Evolutionary conservation across 1,139 yeast genomes (phyloP).

Genomic region (Taiozyma sp.): DNA sequence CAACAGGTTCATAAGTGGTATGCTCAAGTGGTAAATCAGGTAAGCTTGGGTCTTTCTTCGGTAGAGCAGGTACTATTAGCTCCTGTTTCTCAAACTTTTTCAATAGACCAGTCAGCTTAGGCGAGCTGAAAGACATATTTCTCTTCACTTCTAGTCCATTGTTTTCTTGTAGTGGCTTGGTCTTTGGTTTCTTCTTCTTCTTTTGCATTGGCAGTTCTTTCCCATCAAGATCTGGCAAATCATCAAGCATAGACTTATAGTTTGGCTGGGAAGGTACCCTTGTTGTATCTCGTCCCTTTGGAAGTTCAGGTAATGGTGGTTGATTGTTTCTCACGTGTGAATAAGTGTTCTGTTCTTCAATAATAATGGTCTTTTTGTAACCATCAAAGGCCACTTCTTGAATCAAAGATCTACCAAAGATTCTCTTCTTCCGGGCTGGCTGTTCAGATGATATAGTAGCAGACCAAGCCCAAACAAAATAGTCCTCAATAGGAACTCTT

Average conservation of each 20-base stretch:
- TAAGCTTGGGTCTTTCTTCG: not conserved
- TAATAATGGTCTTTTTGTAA: constrained; percentile 78
- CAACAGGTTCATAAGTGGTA: constrained; percentile 8
- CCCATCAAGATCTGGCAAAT: constrained; percentile 9
- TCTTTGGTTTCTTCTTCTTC: constrained; percentile 5
- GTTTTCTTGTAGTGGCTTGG: constrained; percentile 5
- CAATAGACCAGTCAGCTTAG: not conserved
- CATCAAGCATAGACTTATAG: constrained; percentile 22
- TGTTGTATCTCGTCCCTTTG: constrained; percentile 7
- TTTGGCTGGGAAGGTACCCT: constrained; percentile 13
- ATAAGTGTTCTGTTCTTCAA: constrained; percentile 63
- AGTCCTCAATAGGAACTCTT: constrained; percentile 76
- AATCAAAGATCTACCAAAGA: constrained; percentile 79
- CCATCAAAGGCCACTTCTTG: constrained; percentile 68
- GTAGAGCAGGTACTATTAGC: not conserved
- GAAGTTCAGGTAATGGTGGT: constrained; percentile 18
- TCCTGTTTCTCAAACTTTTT: not conserved
- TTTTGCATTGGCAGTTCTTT: not conserved
- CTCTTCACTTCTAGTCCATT: not conserved
- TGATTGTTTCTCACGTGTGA: constrained; percentile 22
- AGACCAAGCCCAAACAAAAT: constrained; percentile 90
- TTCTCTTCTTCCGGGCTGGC: constrained; percentile 54
- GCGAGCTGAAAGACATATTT: not conserved
- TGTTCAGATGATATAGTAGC: constrained; percentile 75
- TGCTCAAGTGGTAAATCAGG: not conserved